Percentiles rank a stretch among this genome's conserved stretches.
These are phyloP conservation scores for Beauveria pseudobassiana DNA, from an alignment of 2,329 filamentous ascomycete species.

Conservation along the genomic window DNA sequence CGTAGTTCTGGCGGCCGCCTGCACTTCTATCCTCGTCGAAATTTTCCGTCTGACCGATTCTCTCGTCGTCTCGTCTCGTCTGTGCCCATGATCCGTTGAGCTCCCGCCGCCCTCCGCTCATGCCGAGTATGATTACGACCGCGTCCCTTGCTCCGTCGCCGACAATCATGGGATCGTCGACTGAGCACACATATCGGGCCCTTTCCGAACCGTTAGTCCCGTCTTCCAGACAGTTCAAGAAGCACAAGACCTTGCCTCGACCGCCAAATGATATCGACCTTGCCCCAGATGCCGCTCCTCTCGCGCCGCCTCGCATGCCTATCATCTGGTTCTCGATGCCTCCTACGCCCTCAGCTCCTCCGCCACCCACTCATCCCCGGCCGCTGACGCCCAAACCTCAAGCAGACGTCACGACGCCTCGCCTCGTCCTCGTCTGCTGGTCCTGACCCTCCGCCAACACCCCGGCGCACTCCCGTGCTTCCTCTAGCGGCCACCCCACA, in stretches of 20 bases:
- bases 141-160: conserved; percentile 21
- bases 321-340: conserved; percentile 22
- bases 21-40: background rate
- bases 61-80: background rate
- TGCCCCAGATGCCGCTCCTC: conserved; percentile 17
- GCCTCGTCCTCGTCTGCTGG: conserved; percentile 25
- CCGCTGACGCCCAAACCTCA: conserved; percentile 32
- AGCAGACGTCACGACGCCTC: conserved; percentile 35
- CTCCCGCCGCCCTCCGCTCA: background rate
- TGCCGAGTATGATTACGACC: conserved; percentile 22
- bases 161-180: conserved; percentile 26
- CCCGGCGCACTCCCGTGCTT: conserved; percentile 53
- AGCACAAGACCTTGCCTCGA: conserved; percentile 37
- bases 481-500: conserved; percentile 43
- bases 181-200: conserved; percentile 22
- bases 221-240: conserved; percentile 35
- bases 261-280: conserved; percentile 22
- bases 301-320: conserved; percentile 15
- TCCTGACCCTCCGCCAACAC: conserved; percentile 53
- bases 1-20: background rate
- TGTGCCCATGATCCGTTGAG: background rate
- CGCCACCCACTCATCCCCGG: conserved; percentile 23
- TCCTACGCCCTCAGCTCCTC: conserved; percentile 14
- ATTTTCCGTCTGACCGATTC: background rate
- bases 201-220: conserved; percentile 18